A percentile compares a stretch with the other conserved stretches of the same genome.
These are phyloP conservation scores for Boletus mariae DNA, from an alignment of 1,284 basidiomycete genomes.

Conservation along the genomic window DNA sequence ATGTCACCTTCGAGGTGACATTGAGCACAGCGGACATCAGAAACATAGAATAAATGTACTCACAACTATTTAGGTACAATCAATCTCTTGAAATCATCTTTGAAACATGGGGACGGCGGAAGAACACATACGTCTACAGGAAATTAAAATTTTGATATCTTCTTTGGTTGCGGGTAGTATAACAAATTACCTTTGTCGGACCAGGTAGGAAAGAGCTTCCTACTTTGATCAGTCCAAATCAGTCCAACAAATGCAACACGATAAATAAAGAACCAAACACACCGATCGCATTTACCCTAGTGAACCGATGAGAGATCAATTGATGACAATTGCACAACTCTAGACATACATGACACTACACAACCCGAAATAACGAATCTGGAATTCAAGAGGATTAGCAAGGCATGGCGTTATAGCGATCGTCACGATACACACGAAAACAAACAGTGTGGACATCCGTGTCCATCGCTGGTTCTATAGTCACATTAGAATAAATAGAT, in stretches of 20 bases:
- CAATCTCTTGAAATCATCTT: not conserved
- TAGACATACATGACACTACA: not conserved
- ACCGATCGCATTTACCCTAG: not conserved
- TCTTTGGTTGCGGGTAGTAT: not conserved
- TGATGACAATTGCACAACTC: not conserved
- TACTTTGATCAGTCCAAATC: not conserved
- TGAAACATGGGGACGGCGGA: not conserved
- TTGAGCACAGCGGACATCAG: not conserved
- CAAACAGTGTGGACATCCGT: not conserved
- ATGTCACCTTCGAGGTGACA: not conserved
- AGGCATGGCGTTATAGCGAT: no score
- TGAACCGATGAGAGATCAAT: not conserved
- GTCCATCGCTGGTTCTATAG: not conserved
- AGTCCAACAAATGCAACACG: not conserved
- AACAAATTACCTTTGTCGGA: not conserved
- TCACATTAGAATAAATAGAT: not conserved
- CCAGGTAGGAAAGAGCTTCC: not conserved
- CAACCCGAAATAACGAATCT: slow-evolving; percentile 1
- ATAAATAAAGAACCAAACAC: not conserved
- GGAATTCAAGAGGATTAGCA: not conserved
- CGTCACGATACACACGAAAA: not conserved
- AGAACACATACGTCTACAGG: not conserved
- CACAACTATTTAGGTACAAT: not conserved
- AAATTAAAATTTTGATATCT: not conserved
- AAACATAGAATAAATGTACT: not conserved